These are phyloP conservation scores for Pulveroboletus sp. DNA, from an alignment of 768 basidiomycete genomes.

Conservation along the genomic window DNA sequence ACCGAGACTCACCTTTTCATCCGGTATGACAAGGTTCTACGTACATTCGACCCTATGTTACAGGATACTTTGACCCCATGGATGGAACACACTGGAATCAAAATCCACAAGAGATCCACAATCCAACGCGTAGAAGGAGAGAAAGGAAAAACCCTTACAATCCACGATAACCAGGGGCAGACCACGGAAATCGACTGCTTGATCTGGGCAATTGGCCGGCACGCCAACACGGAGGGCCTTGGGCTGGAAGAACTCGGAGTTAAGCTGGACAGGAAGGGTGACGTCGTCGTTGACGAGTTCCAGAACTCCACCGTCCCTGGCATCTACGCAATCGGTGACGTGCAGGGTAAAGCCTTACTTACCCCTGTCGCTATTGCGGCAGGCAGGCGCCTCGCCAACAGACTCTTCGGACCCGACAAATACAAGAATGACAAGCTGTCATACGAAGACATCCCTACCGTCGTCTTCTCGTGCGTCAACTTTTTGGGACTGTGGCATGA, in stretches of 20 bases:
- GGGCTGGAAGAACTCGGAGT: conserved; percentile 78
- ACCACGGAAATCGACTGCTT: conserved; percentile 80
- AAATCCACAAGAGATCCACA: conserved; percentile 75
- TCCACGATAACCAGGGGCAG: conserved; percentile 73
- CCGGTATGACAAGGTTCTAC: conserved; percentile 82
- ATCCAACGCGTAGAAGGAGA: conserved; percentile 73
- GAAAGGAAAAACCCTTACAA: conserved; percentile 66
- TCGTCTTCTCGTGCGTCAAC: conserved; percentile 87
- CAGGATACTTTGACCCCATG: conserved; percentile 82
- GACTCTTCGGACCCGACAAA: conserved; percentile 83
- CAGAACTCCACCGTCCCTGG: conserved; percentile 74
- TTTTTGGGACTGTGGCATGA: neutral
- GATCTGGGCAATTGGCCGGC: conserved; percentile 93
- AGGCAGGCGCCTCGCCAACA: conserved; percentile 81
- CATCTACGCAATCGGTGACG: conserved; percentile 86
- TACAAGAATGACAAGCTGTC: conserved; percentile 84
- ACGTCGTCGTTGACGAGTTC: conserved; percentile 86
- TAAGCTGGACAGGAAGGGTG: conserved; percentile 71
- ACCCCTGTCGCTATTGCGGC: conserved; percentile 99
- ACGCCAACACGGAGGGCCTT: conserved; percentile 71
- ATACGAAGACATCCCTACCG: conserved; percentile 89
- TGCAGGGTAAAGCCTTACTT: conserved; percentile 85
- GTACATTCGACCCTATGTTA: conserved; percentile 86
- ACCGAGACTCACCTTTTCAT: conserved; percentile 91
- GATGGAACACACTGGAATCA: conserved; percentile 94